Evolutionary conservation across 2,329 filamentous ascomycete genomes (phyloP), one percentile per base, ranked within the genome.

Genomic region (Capronia epimyces): DNA sequence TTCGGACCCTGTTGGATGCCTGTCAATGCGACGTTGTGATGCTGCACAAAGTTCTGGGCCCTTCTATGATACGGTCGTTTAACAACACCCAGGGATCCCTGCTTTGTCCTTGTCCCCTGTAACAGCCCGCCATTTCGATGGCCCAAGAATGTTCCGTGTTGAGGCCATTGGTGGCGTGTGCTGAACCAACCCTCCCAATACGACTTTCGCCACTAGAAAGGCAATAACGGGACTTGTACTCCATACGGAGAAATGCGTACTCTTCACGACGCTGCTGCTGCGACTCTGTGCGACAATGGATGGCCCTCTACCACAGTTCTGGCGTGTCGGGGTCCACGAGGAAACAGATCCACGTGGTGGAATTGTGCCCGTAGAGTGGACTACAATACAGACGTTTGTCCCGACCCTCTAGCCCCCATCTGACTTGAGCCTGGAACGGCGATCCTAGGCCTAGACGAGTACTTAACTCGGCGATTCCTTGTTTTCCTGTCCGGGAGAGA

Each of bases 301-400:
- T 20, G 34, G 20, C 4, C 34, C 8, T 13, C 40, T 52, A 58
- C 62, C 62, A 63, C 18, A 63, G 47, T 20, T 48, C 18, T 37
- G 59, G 60, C 27, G 56, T 45, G 12, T 47, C 43, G 15, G 52
- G 41, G 34, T 64, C 57, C 41, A 63, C 55, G 21, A 65, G 43
- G 34, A 62, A 59, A 45, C 63, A 64, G 37, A 64, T 52, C 63
- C 64, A 65, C 32, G 54, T 56, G 44, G 51, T 45, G 24, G 57
- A 58, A 12, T 50, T 54, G 39, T 54, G 43, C 8, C 55, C 57
- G 45, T 62, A 61, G 20, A 64, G 53, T 40, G 64, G 64, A 44
- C 58, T 61, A 50, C 61, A 66, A 52, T 66, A 65, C 16, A 64
- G 53, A 29, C 59, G 54, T 43, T 61, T 64, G 12, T 54, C 53